Conservation (phyloP, 164 flowering plant species). For the Nymphaea thermarum region DNA sequence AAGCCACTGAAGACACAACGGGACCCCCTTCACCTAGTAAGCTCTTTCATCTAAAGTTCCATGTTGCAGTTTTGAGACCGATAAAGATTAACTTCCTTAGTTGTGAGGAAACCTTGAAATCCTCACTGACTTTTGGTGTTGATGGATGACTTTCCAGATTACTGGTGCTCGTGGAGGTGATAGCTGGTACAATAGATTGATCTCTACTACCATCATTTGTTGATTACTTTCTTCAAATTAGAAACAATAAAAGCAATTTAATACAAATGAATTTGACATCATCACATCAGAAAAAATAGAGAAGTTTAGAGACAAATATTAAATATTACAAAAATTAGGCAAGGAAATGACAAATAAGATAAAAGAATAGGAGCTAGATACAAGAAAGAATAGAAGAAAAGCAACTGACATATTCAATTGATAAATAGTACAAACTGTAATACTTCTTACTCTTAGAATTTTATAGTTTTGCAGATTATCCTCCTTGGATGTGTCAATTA, state of each 20-base stretch:
- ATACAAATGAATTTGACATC: too few species aligned
- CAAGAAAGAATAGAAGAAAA: too few species aligned
- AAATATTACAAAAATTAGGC: neutral
- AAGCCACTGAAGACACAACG: slow-evolving; percentile 96
- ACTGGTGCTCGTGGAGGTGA: slow-evolving; percentile 65
- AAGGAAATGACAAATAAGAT: neutral
- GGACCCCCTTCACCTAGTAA: slow-evolving; percentile 96
- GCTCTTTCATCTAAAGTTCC: slow-evolving; percentile 88
- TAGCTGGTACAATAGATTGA: slow-evolving; percentile 37
- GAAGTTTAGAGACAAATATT: neutral
- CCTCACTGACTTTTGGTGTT: slow-evolving; percentile 42
- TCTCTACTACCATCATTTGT: slow-evolving; percentile 52
- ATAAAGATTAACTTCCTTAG: slow-evolving; percentile 69
- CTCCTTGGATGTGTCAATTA: neutral
- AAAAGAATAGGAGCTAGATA: too few species aligned
- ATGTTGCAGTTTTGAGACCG: slow-evolving; percentile 78
- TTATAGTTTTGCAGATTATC: too few species aligned
- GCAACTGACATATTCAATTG: too few species aligned
- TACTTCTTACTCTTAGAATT: too few species aligned
- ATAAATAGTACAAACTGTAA: too few species aligned
- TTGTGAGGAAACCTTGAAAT: slow-evolving; percentile 70
- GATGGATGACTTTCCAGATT: slow-evolving; percentile 65
- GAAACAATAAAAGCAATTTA: neutral
- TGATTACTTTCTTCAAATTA: slow-evolving; percentile 44
- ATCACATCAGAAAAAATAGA: too few species aligned